phyloP scores from a whole-genome alignment of 2,329 filamentous ascomycete species.

The Curvularia verruculosa region DNA sequence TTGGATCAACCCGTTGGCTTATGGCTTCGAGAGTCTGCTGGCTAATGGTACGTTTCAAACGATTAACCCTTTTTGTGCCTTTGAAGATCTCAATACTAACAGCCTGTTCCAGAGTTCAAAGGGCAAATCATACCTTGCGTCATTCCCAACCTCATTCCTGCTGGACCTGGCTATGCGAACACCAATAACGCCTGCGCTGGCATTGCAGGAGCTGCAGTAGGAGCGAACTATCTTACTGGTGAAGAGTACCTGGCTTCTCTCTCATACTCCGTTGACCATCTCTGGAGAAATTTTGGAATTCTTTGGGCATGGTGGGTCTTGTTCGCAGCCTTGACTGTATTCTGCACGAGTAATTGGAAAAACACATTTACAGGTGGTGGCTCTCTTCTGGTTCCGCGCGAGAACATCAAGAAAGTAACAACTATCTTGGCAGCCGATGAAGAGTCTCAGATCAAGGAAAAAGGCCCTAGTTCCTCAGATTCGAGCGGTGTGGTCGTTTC shows the following conservation, averaged over 20 bases:
- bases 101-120: conserved; percentile 66
- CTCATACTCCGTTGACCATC: conserved; percentile 38
- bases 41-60: conserved; percentile 72
- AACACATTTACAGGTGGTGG: conserved; percentile 56
- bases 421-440: conserved; percentile 61
- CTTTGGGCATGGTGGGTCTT: conserved; percentile 54
- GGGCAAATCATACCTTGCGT: conserved; percentile 63
- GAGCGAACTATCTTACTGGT: conserved; percentile 58
- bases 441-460: conserved; percentile 46
- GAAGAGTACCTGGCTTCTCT: conserved; percentile 63
- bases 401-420: conserved; percentile 58
- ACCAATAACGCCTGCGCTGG: background rate
- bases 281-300: conserved; percentile 53
- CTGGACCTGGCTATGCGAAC: conserved; percentile 54
- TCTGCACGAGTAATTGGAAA: conserved; percentile 61
- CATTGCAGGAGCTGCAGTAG: conserved; percentile 52
- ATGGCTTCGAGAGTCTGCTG: conserved; percentile 77
- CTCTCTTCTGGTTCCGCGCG: conserved; percentile 64
- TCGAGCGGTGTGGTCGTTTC: background rate
- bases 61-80: conserved; percentile 72
- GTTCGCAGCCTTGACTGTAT: conserved; percentile 61
- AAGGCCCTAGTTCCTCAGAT: conserved; percentile 7
- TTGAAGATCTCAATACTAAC: conserved; percentile 70
- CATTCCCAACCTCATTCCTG: conserved; percentile 57
- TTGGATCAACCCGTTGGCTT: conserved; percentile 76